A percentile compares a stretch with the other conserved stretches of the same genome.
phyloP scores from a whole-genome alignment of 257 asterid genomes.

The Ilex asprella region DNA sequence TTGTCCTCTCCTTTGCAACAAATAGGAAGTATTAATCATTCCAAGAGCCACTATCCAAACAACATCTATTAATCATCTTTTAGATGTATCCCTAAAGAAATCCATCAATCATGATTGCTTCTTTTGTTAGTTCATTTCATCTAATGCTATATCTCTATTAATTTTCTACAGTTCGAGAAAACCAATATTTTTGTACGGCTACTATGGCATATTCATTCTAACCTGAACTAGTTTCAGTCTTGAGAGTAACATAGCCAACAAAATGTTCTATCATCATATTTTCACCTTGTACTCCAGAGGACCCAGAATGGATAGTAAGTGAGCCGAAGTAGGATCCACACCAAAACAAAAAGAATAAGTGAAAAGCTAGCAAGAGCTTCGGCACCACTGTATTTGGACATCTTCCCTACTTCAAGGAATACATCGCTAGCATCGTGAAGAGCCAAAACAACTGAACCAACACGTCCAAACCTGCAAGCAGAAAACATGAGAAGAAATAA shows the following conservation, averaged over 20 bases:
- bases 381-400: constrained; percentile 91
- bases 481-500: neutral
- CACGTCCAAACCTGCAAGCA: constrained; percentile 71
- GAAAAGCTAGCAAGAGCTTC: constrained; percentile 76
- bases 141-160: too few relatives aligned
- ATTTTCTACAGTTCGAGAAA: too few relatives aligned
- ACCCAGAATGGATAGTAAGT: constrained; percentile 83
- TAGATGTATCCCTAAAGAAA: too few relatives aligned
- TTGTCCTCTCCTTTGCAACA: too few relatives aligned
- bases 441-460: constrained; percentile 77
- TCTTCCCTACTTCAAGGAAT: constrained; percentile 81
- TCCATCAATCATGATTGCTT: too few relatives aligned
- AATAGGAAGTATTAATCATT: too few relatives aligned
- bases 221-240: neutral
- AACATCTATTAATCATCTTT: too few relatives aligned
- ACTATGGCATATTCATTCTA: neutral
- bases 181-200: neutral
- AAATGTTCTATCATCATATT: neutral
- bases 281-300: constrained; percentile 89
- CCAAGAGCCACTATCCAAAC: too few relatives aligned
- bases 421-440: constrained; percentile 92
- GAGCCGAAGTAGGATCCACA: constrained; percentile 76
- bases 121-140: too few relatives aligned
- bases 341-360: constrained; percentile 58
- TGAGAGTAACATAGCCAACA: neutral